phyloP scores from a whole-genome alignment of 2,329 filamentous ascomycete genomes.

The Penicillium corylophilum region DNA sequence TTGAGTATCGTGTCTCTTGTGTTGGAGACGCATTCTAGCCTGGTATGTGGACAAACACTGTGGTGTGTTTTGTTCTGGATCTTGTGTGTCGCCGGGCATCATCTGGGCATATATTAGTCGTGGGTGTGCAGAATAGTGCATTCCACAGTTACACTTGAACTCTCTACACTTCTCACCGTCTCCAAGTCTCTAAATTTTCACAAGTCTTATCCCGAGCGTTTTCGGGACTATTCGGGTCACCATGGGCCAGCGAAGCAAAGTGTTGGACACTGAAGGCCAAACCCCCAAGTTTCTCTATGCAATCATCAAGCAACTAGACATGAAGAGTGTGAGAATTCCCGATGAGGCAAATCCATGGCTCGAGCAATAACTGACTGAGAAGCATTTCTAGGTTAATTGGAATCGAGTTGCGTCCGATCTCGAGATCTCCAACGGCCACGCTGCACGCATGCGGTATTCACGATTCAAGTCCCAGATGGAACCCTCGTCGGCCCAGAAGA shows the following conservation, averaged over 20 bases:
- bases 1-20: background rate
- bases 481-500: slow-evolving; percentile 28
- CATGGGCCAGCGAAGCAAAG: slow-evolving; percentile 43
- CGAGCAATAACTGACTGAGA: background rate
- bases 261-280: slow-evolving; percentile 50
- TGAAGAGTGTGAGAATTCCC: slow-evolving; percentile 47
- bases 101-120: background rate
- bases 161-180: background rate
- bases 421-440: slow-evolving; percentile 57
- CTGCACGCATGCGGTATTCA: slow-evolving; percentile 57
- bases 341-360: background rate
- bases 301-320: slow-evolving; percentile 56
- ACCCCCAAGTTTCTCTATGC: slow-evolving; percentile 55
- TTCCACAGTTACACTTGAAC: background rate
- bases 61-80: background rate
- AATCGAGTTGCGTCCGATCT: slow-evolving; percentile 50
- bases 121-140: background rate
- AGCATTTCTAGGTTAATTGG: slow-evolving; percentile 51
- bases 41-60: background rate
- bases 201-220: background rate
- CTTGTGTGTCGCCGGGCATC: background rate
- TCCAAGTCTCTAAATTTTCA: background rate
- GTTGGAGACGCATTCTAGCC: background rate
- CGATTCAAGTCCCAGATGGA: slow-evolving; percentile 57
- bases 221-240: background rate